Conservation (phyloP, 2,329 filamentous ascomycete genomes). For the Fusarium coicis region DNA sequence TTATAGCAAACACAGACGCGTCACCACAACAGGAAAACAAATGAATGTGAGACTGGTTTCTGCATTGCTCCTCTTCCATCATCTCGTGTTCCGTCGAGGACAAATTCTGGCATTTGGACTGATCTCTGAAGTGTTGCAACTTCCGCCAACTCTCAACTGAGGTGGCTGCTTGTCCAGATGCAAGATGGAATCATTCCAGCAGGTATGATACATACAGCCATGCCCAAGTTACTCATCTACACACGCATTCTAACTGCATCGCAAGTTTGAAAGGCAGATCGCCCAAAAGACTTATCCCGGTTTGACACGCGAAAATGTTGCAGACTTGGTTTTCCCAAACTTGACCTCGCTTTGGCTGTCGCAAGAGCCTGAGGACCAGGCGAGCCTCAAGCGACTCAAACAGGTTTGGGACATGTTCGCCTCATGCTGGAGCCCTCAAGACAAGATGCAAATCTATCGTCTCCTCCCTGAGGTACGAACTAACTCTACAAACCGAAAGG, state of each 20-base stretch:
- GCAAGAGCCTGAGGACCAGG: slow-evolving; percentile 9
- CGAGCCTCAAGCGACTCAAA: slow-evolving; percentile 1
- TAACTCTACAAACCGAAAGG: neutral
- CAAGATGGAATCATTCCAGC: neutral
- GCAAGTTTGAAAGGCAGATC: neutral
- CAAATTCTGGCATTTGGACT: neutral
- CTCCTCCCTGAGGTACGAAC: neutral
- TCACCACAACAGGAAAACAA: neutral
- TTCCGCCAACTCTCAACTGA: neutral
- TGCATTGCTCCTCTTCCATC: neutral
- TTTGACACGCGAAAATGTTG: neutral
- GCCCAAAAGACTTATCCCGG: neutral
- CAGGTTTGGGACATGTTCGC: neutral
- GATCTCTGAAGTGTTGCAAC: neutral
- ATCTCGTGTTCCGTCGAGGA: too few species aligned
- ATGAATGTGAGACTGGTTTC: neutral
- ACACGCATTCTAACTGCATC: neutral
- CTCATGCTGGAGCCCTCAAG: neutral
- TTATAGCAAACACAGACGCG: neutral
- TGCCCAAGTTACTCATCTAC: neutral
- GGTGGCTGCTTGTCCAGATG: neutral
- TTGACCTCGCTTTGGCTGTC: neutral
- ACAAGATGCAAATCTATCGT: neutral
- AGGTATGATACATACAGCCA: neutral
- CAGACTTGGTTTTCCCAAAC: neutral